Evolutionary conservation across 768 basidiomycete genomes (phyloP), one percentile per base, ranked within the genome.

Genomic region (Psilocybe cyanescens): DNA sequence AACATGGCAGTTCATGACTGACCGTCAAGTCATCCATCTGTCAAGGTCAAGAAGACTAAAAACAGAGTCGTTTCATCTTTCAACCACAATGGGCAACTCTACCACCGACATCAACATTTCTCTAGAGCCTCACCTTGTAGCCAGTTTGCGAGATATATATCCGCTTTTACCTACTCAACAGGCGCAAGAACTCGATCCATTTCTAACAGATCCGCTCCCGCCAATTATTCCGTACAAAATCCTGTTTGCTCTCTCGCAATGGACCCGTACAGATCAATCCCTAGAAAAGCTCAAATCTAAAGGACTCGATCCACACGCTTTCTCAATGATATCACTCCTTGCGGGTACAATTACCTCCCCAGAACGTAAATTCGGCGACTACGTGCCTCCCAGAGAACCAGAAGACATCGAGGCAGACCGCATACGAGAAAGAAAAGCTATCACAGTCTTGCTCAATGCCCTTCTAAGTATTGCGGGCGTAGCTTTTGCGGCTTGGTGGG

Each of bases 261-360:
- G 92, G 92, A 74, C 88, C 14, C 85, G 86, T 47, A 81, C 89
- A 30, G 66, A 76, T 4, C 73, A 75, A 49, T 90, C 86, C 6
- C 69, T 65, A 37, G 63, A 69, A 11, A 66, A 71, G 52, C 76
- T 85, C 55, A 67, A 71, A 37, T 75, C 76, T 49, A 68, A 74
- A 52, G 74, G 78, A 1, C 76, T 92, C 50, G 74, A 86, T 59
- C 76, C 85, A 4, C 74, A 75, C 19, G 77, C 82, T 12, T 94
- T 91, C 70, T 76, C 81, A 5, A 92, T 92, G 86, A 76, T 92
- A 41, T 76, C 91, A 17, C 78, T 95, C 37, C 84, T 95, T 4
- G 91, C 93, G 14, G 92, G 92, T 39, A 82, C 88, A 5, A 84
- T 81, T 47, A 88, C 92, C n/a, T 91, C 91, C 5, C 92, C 92